Conservation (phyloP, 306 rosid genomes). For the Abrus precatorius region DNA sequence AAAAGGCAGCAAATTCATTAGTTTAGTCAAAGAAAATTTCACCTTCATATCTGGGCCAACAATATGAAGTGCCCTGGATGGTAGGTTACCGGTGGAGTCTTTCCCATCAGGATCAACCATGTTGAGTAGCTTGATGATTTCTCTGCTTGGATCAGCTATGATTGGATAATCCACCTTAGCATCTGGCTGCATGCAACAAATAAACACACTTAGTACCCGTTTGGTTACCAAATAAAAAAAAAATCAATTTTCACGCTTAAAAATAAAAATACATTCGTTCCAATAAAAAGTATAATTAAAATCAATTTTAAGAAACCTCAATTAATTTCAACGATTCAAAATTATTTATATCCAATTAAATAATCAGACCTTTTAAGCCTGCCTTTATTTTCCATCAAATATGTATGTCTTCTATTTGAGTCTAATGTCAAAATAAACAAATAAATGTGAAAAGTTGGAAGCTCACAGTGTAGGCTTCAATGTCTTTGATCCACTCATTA, state of each 20-base stretch:
- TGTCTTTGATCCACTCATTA: slow-evolving; percentile 80
- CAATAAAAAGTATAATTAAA: no score
- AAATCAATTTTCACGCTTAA: no score
- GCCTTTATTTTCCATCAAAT: neutral
- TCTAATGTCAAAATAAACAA: no score
- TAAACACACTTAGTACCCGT: neutral
- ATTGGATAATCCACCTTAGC: slow-evolving; percentile 78
- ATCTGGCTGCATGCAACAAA: slow-evolving; percentile 61
- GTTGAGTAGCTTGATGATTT: slow-evolving; percentile 80
- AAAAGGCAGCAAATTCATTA: neutral
- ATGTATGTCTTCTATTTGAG: neutral
- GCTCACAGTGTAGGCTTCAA: slow-evolving; percentile 76
- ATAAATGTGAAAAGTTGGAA: neutral
- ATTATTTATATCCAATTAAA: no score
- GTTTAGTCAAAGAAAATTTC: neutral
- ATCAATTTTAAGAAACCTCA: no score
- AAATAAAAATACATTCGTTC: no score
- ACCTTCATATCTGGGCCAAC: slow-evolving; percentile 82
- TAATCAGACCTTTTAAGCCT: no score
- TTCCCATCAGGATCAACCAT: slow-evolving; percentile 87
- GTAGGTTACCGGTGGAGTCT: slow-evolving; percentile 64
- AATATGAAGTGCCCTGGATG: slow-evolving; percentile 87
- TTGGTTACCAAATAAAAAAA: no score
- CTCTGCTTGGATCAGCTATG: slow-evolving; percentile 67
- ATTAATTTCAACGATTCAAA: no score